Evolutionary conservation across 2,329 filamentous ascomycete genomes (phyloP), one percentile per base, ranked within the genome.

Genomic region (Fragosphaeria purpurea): DNA sequence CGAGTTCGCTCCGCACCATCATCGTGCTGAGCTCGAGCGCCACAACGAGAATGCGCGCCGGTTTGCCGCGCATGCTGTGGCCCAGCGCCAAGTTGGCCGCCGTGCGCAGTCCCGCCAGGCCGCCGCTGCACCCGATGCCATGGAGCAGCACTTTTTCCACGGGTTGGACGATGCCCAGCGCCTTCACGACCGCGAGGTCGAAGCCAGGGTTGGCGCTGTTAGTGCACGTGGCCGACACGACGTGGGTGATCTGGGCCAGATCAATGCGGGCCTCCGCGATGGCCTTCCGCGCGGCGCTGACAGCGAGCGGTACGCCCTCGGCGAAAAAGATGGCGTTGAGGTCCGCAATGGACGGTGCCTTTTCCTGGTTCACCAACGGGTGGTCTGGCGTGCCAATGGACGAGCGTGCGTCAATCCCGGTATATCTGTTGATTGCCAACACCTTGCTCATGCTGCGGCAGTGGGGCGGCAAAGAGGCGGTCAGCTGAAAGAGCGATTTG

Each of bases 171-270:
- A 85, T 68, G 0, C 79, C 78, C 3, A 86, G 65, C 5, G 70
- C 67, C 59, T 77, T 79, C 48, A 74, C 74, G 31, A 85, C 77
- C 55, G 71, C 82, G 61, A 84, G 79, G 57, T 85, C 82, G 60
- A 80, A 85, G 1, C 82, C 82, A 0, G 82, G 82, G 60, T 85
- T 85, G 12, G 80, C 80, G 55, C 79, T 83, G 61, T 85, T 79
- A 7, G 82, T 86, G 61, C 82, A 85, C 5, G 81, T 85, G 0
- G 80, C 83, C 31, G 80, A 76, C 7, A 86, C 80, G 41, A 84
- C 70, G 58, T 86, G 82, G 4, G 81, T 86, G 55, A 86, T 80
- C 47, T 80, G 67, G 4, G 61, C 60, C 0, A 72, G 61, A 41
- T 73, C 69, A 41, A 81, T 62, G 12, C 69, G 67, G 5, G 79